These are phyloP conservation scores for Trichoderma orchidacearum DNA, from an alignment of 495 filamentous ascomycete species.

Conservation along the genomic window DNA sequence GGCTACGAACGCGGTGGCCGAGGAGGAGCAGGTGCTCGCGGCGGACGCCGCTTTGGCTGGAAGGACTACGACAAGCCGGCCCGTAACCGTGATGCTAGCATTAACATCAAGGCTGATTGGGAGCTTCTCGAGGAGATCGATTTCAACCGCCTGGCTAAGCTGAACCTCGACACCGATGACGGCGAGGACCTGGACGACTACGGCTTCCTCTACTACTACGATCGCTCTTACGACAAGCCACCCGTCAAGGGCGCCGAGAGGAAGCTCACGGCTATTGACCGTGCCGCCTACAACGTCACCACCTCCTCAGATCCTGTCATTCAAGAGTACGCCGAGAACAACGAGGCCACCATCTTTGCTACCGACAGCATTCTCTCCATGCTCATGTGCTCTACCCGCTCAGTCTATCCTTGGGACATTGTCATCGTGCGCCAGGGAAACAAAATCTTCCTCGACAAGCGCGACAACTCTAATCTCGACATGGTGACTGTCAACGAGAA, in stretches of 20 bases:
- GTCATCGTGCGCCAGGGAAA: slow-evolving; percentile 79
- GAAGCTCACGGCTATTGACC: slow-evolving; percentile 75
- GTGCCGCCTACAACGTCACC: slow-evolving; percentile 94
- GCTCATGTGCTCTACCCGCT: slow-evolving; percentile 95
- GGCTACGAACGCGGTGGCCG: slow-evolving; percentile 53
- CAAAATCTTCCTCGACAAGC: slow-evolving; percentile 98
- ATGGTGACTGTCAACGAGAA: slow-evolving; percentile 99
- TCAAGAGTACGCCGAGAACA: slow-evolving; percentile 90
- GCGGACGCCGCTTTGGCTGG: slow-evolving; percentile 88
- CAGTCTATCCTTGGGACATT: slow-evolving; percentile 95
- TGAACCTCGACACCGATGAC: slow-evolving; percentile 86
- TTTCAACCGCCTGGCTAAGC: slow-evolving; percentile 84
- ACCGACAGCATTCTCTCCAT: slow-evolving; percentile 94
- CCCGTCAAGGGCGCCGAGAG: slow-evolving; percentile 78
- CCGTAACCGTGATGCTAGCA: slow-evolving; percentile 85
- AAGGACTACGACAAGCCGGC: slow-evolving; percentile 98
- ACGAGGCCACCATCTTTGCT: slow-evolving; percentile 93
- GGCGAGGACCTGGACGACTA: slow-evolving; percentile 92
- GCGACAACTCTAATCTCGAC: slow-evolving; percentile 83
- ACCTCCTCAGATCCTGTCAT: slow-evolving; percentile 92
- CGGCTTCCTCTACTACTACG: slow-evolving; percentile 96
- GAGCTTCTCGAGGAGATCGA: slow-evolving; percentile 95
- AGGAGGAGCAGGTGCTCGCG: slow-evolving; percentile 38
- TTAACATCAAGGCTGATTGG: slow-evolving; percentile 92
- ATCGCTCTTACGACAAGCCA: slow-evolving; percentile 83